Percentiles rank a stretch among this genome's conserved stretches.
phyloP scores from a whole-genome alignment of 345 rosid species.

The Bruguiera parviflora region DNA sequence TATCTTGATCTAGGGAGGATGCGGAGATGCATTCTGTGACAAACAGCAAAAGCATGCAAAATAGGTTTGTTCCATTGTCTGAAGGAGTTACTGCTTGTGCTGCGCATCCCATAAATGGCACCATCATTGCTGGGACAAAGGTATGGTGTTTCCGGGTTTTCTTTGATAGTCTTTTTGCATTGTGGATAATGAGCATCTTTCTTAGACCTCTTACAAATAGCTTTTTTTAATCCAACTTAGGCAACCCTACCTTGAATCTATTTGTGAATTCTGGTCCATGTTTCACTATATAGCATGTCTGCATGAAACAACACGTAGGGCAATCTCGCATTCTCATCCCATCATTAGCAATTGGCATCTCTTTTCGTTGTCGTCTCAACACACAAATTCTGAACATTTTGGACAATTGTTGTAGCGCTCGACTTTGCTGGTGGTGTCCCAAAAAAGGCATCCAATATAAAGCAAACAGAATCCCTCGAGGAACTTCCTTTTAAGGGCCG shows the following conservation, averaged over 20 bases:
- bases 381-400: neutral
- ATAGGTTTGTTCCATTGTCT: conserved; percentile 68
- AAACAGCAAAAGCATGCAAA: conserved; percentile 34
- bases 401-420: conserved; percentile 47
- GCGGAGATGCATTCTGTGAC: conserved; percentile 19
- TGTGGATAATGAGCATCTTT: neutral
- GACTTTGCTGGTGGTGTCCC: conserved; percentile 57
- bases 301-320: too few relatives aligned
- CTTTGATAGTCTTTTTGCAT: conserved; percentile 1
- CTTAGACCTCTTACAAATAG: neutral
- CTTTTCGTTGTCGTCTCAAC: neutral
- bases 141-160: conserved; percentile 29
- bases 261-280: neutral
- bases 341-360: neutral
- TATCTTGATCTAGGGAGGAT: conserved; percentile 39
- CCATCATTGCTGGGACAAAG: conserved; percentile 85
- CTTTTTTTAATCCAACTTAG: neutral
- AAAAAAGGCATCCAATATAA: conserved; percentile 34
- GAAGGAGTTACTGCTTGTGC: conserved; percentile 69
- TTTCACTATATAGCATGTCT: neutral
- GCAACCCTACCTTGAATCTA: neutral
- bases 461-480: neutral
- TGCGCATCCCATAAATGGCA: conserved; percentile 67
- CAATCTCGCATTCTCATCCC: neutral
- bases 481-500: too few relatives aligned